Conservation (phyloP, 2,329 filamentous ascomycete genomes). For the Talaromyces sp. region DNA sequence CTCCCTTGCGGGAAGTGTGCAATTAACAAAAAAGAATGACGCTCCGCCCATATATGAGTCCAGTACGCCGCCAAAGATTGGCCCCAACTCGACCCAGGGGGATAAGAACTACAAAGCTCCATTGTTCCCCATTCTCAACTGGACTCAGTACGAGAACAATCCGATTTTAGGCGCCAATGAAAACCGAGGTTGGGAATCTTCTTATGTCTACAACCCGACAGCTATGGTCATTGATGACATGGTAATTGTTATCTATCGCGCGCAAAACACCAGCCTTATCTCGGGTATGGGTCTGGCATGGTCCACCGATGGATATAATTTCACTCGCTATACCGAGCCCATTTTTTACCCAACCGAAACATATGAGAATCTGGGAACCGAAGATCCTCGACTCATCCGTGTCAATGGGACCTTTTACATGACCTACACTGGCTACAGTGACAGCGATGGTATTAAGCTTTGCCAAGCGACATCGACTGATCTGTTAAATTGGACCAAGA, state of each 20-base stretch:
- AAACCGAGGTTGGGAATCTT: slow-evolving; percentile 14
- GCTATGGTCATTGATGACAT: slow-evolving; percentile 18
- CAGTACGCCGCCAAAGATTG: slow-evolving; percentile 10
- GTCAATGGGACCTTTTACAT: slow-evolving; percentile 33
- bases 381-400: slow-evolving; percentile 31
- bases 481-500: slow-evolving; percentile 30
- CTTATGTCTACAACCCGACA: slow-evolving; percentile 18
- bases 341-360: slow-evolving; percentile 27
- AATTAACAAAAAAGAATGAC: neutral
- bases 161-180: slow-evolving; percentile 18
- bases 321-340: slow-evolving; percentile 27
- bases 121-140: slow-evolving; percentile 21
- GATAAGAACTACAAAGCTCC: slow-evolving; percentile 21
- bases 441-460: slow-evolving; percentile 24
- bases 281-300: slow-evolving; percentile 32
- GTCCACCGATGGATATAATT: slow-evolving; percentile 29
- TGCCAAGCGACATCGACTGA: slow-evolving; percentile 32
- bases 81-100: slow-evolving; percentile 14
- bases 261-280: slow-evolving; percentile 26
- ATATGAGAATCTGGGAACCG: slow-evolving; percentile 27
- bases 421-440: slow-evolving; percentile 30
- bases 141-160: slow-evolving; percentile 20
- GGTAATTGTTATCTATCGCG: slow-evolving; percentile 31
- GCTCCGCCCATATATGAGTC: neutral
- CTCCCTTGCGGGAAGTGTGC: neutral